Evolutionary conservation across 768 basidiomycete species (phyloP), one percentile per base, ranked within the genome.

Genomic region (Amanita molliuscula): DNA sequence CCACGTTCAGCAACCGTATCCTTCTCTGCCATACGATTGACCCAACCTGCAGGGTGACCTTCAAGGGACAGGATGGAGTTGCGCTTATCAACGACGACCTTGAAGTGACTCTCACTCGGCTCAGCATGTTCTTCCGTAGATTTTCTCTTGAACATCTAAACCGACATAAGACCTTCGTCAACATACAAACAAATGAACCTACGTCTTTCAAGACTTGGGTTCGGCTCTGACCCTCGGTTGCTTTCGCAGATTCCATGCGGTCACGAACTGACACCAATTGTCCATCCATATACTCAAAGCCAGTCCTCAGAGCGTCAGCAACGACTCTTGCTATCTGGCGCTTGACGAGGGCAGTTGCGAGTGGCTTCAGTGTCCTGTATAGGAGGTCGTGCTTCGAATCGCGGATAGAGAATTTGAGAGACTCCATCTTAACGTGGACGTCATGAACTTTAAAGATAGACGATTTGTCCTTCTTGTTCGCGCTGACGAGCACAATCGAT

Each of bases 201-300:
- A 83, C 79, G 48, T 81, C 74, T 60, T 79, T 79, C 50, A 92
- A 59, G 4, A 73, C 79, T 47, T 86, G 72, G 11, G 57, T 57
- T 44, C 66, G 54, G 21, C 60, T 66, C 29, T 65, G 62, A 0
- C 63, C 67, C 16, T 68, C 68, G 4, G 60, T 66, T 13, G 29
- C 58, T 59, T 67, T 69, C 18, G 69, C 88, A 56, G 78, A 78
- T 42, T 79, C 74, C 80, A 90, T 81, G 33, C 79, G 71, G 53
- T 89, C 83, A n/a, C 88, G 71, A 40, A 97, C 89, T n/a, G 77
- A 74, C 20, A 90, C 85, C 16, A 98, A 78, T 68, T 94, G 90
- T 13, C 84, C 86, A 58, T 97, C 92, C 36, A 92, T 70, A 56
- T 92, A 88, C 64, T 90, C 91, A 54, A 97, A 68, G 0, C 82